Conservation (phyloP, 192 early-diverging fungal species). For the Mortierella hygrophila region DNA sequence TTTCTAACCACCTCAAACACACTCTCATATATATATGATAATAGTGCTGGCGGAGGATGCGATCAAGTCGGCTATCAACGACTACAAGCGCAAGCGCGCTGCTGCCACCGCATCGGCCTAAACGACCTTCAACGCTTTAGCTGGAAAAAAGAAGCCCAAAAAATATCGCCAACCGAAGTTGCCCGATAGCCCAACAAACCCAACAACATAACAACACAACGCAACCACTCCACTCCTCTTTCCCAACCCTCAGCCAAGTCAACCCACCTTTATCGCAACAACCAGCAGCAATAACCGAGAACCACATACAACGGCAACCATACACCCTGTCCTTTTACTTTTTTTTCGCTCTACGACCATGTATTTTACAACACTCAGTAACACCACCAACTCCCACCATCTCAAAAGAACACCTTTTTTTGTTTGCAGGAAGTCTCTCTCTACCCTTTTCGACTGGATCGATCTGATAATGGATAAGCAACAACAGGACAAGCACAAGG, state of each 20-base stretch:
- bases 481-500: background rate
- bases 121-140: background rate
- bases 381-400: background rate
- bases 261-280: background rate
- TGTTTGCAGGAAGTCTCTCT: background rate
- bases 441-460: conserved; percentile 5
- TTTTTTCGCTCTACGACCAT: background rate
- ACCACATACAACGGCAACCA: background rate
- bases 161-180: background rate
- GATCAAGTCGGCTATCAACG: conserved; percentile 98
- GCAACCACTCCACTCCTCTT: conserved; percentile 6
- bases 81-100: conserved; percentile 90
- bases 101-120: conserved; percentile 33
- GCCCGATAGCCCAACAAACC: background rate
- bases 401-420: too few relatives aligned
- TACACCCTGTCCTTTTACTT: background rate
- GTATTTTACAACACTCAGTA: conserved; percentile 3
- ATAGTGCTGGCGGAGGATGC: conserved; percentile 98
- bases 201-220: conserved; percentile 3
- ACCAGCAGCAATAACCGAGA: background rate
- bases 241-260: background rate
- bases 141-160: background rate
- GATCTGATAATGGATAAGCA: background rate
- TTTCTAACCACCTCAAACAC: background rate
- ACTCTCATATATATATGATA: conserved; percentile 11